Base-by-base conservation (phyloP, 1,139 yeast species). In the Zhuliangozyma parablackwelliae region DNA sequence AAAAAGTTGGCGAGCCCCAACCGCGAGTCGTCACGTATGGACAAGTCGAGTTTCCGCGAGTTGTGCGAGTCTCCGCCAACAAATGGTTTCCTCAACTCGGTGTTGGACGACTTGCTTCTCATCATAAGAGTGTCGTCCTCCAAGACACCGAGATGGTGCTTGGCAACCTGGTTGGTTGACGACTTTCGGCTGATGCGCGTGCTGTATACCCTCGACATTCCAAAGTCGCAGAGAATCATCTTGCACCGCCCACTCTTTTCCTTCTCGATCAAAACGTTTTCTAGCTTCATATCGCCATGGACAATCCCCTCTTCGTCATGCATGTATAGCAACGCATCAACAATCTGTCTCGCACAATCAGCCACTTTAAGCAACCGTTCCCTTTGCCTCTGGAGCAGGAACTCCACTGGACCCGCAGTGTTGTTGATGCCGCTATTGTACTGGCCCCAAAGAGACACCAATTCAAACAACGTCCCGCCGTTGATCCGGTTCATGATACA, bases 261-360 rank as follows among this genome's bases (percentile, higher is more conserved):
- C 9, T 36, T 45, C 37, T 78, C 80, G 26, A 87, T 61, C 37
- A 90, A 62, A 41, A 94, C 85, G 53, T 90, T 90, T 51, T 90
- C 97, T 35, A 89, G 67, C 57, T 90, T 90, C 31, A 90, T 64
- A 59, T 90, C 97, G 2, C 97, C 95, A 54, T 90, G 97, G 7
- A 84, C 90, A 26, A 87, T 72, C 5, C 82, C 82, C 41, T 70
- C 65, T 10, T 72, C 72, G 26, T 59, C 58, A 57, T 90, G 97
- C 77, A 90, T 71, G 54, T 85, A 87, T 30, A 61, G 49, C 29
- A 90, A 57, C 0, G 88, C 96, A 12, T 68, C 60, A 3, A 78
- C 72, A 3, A 87, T 68, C 48, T 85, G 89, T 27, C 56, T 50
- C 1, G 45, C 32, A 38, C 49, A 46, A 24, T 47, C 42, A 12